Percentiles rank a stretch among this genome's conserved stretches.
These are phyloP conservation scores for Salinomyces thailandicus DNA, from an alignment of 2,329 filamentous ascomycete species.

Conservation along the genomic window DNA sequence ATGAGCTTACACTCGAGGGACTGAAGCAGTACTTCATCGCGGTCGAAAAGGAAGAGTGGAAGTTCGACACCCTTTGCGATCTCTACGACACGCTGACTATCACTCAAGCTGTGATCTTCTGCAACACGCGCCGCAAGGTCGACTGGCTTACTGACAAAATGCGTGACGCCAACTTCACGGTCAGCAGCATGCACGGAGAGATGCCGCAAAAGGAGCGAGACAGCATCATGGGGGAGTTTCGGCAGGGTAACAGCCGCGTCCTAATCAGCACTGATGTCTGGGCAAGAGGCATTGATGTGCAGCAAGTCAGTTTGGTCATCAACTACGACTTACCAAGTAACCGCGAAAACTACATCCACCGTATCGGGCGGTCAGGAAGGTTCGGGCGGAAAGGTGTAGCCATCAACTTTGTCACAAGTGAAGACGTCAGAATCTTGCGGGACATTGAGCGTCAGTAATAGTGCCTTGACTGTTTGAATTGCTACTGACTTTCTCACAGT, in stretches of 20 bases:
- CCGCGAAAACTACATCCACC: conserved; percentile 99
- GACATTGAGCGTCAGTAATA: conserved; percentile 75
- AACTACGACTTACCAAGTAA: conserved; percentile 98
- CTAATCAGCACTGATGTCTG: conserved; percentile 96
- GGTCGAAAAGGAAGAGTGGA: conserved; percentile 99
- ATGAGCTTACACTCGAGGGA: conserved; percentile 93
- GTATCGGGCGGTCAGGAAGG: conserved; percentile 87
- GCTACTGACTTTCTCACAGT: conserved; percentile 41
- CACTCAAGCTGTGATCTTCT: conserved; percentile 98
- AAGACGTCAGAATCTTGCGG: conserved; percentile 91
- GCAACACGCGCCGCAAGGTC: conserved; percentile 97
- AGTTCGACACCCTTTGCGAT: conserved; percentile 96
- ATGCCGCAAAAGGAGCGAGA: conserved; percentile 98
- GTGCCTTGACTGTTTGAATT: neutral
- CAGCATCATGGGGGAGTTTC: conserved; percentile 98
- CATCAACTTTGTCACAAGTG: conserved; percentile 98
- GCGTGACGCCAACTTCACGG: conserved; percentile 96
- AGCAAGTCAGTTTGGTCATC: conserved; percentile 96
- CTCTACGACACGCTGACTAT: conserved; percentile 98
- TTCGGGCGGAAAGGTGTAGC: conserved; percentile 98
- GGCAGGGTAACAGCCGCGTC: conserved; percentile 90
- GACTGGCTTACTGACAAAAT: conserved; percentile 99
- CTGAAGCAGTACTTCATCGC: conserved; percentile 99
- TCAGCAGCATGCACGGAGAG: conserved; percentile 97
- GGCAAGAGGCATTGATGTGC: conserved; percentile 97